phyloP scores from a whole-genome alignment of 2,329 filamentous ascomycete species.

The Cytospora chrysosperma region DNA sequence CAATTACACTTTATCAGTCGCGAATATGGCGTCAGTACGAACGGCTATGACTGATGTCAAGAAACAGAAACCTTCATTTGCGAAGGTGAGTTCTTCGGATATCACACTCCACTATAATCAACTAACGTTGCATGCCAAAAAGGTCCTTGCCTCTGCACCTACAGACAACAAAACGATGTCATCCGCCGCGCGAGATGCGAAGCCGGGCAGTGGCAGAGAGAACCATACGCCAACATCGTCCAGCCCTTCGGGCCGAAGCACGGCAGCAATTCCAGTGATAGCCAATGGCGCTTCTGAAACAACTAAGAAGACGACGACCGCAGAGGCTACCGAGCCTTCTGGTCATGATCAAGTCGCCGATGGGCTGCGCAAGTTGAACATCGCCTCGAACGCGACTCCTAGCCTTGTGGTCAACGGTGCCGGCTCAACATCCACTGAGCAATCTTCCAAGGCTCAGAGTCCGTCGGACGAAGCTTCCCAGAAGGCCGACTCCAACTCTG shows the following conservation, averaged over 20 bases:
- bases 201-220: not conserved
- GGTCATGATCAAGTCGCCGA: slow-evolving; percentile 29
- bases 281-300: not conserved
- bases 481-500: slow-evolving; percentile 61
- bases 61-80: slow-evolving; percentile 69
- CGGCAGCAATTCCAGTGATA: not conserved
- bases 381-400: slow-evolving; percentile 33
- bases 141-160: slow-evolving; percentile 30
- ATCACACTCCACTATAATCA: not conserved
- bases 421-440: slow-evolving; percentile 40
- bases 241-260: not conserved
- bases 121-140: slow-evolving; percentile 7
- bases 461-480: slow-evolving; percentile 56
- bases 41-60: slow-evolving; percentile 46
- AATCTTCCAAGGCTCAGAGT: slow-evolving; percentile 40
- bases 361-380: slow-evolving; percentile 33
- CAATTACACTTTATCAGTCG: slow-evolving; percentile 27
- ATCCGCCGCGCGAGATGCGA: slow-evolving; percentile 29
- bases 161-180: slow-evolving; percentile 36
- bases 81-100: slow-evolving; percentile 58
- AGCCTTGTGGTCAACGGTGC: slow-evolving; percentile 52
- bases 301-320: not conserved
- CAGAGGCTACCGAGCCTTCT: not conserved
- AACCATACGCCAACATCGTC: slow-evolving; percentile 1
- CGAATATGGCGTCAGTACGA: slow-evolving; percentile 47